Conservation (phyloP, 306 rosid genomes). For the Vigna mungo region DNA sequence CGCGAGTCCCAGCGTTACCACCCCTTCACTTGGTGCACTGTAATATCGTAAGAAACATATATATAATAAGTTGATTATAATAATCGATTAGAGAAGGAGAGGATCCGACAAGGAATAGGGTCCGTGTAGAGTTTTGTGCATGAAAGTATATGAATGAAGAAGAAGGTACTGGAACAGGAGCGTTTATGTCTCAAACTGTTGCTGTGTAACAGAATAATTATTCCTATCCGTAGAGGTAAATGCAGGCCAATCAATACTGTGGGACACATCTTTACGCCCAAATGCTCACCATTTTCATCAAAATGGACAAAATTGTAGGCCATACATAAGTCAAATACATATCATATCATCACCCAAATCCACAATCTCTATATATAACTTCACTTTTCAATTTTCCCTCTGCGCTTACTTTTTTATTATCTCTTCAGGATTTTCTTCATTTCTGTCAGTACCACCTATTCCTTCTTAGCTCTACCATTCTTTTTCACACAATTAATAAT, state of each 20-base stretch:
- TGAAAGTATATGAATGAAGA: constrained; percentile 33
- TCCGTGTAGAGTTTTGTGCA: constrained; percentile 46
- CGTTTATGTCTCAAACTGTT: constrained; percentile 50
- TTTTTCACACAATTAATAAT: background rate
- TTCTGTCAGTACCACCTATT: background rate
- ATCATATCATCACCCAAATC: constrained; percentile 13
- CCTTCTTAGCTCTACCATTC: background rate
- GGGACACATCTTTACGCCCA: constrained; percentile 38
- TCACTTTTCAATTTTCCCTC: background rate
- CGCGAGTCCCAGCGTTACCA: no score
- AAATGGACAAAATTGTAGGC: constrained; percentile 55
- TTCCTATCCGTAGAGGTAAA: constrained; percentile 46
- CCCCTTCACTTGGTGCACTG: no score
- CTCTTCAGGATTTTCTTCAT: background rate
- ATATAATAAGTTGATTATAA: no score
- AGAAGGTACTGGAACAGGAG: constrained; percentile 44
- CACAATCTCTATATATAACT: background rate
- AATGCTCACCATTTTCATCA: constrained; percentile 51
- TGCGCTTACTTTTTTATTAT: background rate
- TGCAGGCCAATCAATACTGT: constrained; percentile 53
- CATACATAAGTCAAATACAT: constrained; percentile 42
- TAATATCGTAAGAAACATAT: no score
- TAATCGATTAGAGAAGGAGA: background rate
- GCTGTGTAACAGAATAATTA: constrained; percentile 49
- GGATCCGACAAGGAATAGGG: constrained; percentile 46